Conservation (phyloP, 2,329 filamentous ascomycete species). For the Fragosphaeria purpurea region DNA sequence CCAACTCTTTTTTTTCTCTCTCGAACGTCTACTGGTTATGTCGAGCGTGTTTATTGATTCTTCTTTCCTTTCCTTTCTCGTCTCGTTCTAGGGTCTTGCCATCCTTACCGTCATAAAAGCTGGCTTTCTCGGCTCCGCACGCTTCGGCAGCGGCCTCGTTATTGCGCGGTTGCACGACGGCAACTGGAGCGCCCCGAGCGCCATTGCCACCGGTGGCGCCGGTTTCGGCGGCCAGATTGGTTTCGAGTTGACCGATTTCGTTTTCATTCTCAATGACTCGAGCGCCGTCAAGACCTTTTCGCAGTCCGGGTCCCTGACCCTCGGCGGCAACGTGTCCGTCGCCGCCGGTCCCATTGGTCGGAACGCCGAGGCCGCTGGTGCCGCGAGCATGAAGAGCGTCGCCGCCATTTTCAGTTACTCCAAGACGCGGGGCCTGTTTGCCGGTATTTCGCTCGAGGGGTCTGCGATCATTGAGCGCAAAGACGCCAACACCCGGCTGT, state of each 20-base stretch:
- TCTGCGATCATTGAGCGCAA: constrained; percentile 87
- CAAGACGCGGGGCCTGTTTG: constrained; percentile 95
- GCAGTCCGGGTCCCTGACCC: constrained; percentile 79
- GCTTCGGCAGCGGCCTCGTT: constrained; percentile 74
- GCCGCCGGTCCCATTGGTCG: constrained; percentile 88
- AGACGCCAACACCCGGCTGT: constrained; percentile 95
- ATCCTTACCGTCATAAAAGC: constrained; percentile 82
- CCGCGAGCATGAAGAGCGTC: constrained; percentile 79
- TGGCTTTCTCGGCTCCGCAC: constrained; percentile 72
- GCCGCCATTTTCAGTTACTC: constrained; percentile 94
- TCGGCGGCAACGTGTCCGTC: constrained; percentile 93
- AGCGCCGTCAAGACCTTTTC: constrained; percentile 88
- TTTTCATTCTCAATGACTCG: constrained; percentile 94
- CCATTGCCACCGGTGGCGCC: constrained; percentile 70
- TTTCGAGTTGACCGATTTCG: constrained; percentile 85
- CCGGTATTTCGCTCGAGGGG: constrained; percentile 88
- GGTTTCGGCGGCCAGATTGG: constrained; percentile 81
- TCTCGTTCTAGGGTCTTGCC: constrained; percentile 53
- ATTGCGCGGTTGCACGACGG: constrained; percentile 70
- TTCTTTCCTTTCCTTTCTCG: background rate
- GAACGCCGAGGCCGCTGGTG: constrained; percentile 92
- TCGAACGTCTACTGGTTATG: too few species aligned
- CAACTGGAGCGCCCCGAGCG: constrained; percentile 70
- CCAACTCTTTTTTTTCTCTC: background rate
- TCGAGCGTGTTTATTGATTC: background rate